A percentile compares a stretch with the other conserved stretches of the same genome.
Evolutionary conservation across 2,329 filamentous ascomycete species (phyloP).

Genomic region (Aspergillus felis): DNA sequence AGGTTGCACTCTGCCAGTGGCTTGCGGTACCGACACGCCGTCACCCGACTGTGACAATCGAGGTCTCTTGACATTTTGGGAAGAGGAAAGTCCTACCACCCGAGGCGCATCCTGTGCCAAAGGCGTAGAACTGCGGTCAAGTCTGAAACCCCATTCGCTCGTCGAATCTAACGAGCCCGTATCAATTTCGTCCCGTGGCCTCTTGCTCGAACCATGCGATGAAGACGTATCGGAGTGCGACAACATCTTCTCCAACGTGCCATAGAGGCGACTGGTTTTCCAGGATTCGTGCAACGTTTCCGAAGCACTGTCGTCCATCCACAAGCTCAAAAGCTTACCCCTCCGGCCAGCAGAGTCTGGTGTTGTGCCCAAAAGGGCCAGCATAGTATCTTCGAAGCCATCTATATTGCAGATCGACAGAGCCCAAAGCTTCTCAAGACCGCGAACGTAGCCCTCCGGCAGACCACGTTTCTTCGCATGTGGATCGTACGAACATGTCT

Average conservation of each 20-base stretch:
- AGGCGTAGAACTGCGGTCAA: conserved; percentile 25
- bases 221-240: conserved; percentile 27
- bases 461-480: conserved; percentile 44
- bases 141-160: conserved; percentile 30
- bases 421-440: conserved; percentile 45
- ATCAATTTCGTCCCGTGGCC: conserved; percentile 30
- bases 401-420: conserved; percentile 42
- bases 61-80: conserved; percentile 24
- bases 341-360: conserved; percentile 28
- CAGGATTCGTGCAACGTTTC: conserved; percentile 43
- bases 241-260: conserved; percentile 40
- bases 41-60: conserved; percentile 22
- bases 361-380: conserved; percentile 36
- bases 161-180: conserved; percentile 11
- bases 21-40: conserved; percentile 2
- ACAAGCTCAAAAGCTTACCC: conserved; percentile 34
- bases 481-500: conserved; percentile 42
- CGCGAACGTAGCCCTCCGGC: conserved; percentile 46
- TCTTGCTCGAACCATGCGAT: conserved; percentile 25
- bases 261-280: conserved; percentile 41
- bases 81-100: conserved; percentile 24
- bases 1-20: conserved; percentile 6
- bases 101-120: conserved; percentile 27
- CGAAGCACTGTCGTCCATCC: conserved; percentile 38
- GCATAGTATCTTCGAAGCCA: conserved; percentile 41